Percentiles rank a stretch among this genome's conserved stretches.
These are phyloP conservation scores for Vigna trinervia DNA, from an alignment of 306 rosid species.

Conservation along the genomic window DNA sequence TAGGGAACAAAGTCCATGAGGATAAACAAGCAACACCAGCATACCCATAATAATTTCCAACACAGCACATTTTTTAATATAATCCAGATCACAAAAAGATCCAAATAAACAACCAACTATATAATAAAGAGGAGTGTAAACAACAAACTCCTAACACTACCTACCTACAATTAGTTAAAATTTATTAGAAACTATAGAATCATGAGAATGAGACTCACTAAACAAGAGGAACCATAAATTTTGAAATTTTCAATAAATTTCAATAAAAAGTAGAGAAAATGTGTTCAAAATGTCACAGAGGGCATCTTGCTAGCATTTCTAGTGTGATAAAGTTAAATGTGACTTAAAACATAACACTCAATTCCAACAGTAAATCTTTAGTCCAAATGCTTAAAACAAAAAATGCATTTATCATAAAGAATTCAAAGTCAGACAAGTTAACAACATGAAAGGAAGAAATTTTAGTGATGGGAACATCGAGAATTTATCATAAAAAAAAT, in stretches of 20 bases:
- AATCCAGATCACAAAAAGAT: constrained; percentile 1
- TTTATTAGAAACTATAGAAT: not conserved
- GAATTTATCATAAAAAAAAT: not conserved
- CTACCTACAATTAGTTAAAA: not conserved
- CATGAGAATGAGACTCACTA: not conserved
- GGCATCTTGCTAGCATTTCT: not conserved
- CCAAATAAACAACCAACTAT: not conserved
- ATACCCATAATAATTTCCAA: not conserved
- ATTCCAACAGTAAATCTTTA: too few relatives aligned
- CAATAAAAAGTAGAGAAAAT: not conserved
- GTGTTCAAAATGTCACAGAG: not conserved
- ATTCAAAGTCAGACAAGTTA: too few relatives aligned
- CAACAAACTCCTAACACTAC: not conserved
- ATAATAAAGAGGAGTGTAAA: not conserved
- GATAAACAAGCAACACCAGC: constrained; percentile 4
- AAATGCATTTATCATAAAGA: too few relatives aligned
- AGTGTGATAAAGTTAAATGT: not conserved
- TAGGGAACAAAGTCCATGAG: not conserved
- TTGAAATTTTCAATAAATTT: not conserved
- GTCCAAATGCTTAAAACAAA: too few relatives aligned
- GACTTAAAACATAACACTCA: not conserved
- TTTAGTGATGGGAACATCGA: not conserved
- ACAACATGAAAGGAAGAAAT: not conserved
- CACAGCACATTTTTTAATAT: not conserved
- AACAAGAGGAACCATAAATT: not conserved